Evolutionary conservation across 2,329 filamentous ascomycete genomes (phyloP), one percentile per base, ranked within the genome.

Genomic region (Penicillium sp.): DNA sequence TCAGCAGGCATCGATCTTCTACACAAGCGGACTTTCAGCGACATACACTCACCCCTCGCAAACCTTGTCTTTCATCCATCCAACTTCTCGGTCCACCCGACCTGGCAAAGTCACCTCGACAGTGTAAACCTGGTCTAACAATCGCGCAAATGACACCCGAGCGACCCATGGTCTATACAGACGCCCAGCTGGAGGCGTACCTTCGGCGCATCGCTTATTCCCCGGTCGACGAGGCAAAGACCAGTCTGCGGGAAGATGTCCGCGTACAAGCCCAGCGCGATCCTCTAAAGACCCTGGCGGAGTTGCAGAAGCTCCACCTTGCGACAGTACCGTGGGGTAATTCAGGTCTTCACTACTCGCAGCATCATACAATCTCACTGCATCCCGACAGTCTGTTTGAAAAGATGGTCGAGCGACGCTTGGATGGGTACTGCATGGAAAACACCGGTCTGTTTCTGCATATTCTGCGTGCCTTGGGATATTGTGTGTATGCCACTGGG

Each of bases 381-480:
- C 69, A 81, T 43, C 69, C 75, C 1, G 63, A 76, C 24, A 63
- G 66, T 3, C 60, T 83, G 5, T 82, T 73, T 59, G 66, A 73
- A 37, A 82, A 82, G 58, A 69, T 83, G 32, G 73, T 77, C 1
- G 68, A 63, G 39, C 63, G 73, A 40, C 70, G 71, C 4, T 63
- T 77, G 29, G 79, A 80, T 26, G 80, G 80, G 1, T 81, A 82
- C 51, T 83, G 80, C 59, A 81, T 83, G 77, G 79, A 83, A 62
- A 79, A 76, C 53, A 81, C 80, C 39, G 63, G 66, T 3, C 64
- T 83, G 29, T 76, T 83, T 50, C 73, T 70, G 5, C 73, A 70
- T 3, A 65, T 82, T 9, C 58, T 83, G 39, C 67, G 71, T 37
- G 76, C 72, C 1, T 57, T 83, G 33, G 79, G 78, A 0, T 82